Conservation (phyloP, 164 flowering plant species). For the Sedum album region DNA sequence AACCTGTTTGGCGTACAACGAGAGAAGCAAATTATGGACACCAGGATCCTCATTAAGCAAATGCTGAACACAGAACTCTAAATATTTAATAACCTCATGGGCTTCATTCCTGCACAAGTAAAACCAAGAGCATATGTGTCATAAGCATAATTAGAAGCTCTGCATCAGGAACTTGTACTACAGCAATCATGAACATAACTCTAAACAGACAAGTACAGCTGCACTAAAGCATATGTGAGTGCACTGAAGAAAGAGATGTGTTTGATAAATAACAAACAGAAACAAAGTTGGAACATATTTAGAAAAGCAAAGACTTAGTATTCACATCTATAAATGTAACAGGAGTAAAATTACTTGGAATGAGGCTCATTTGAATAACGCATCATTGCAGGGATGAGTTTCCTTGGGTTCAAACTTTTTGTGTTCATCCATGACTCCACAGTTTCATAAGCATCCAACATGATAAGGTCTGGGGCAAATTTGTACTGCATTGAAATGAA, state of each 20-base stretch:
- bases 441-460: conserved; percentile 99
- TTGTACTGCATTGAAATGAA: conserved; percentile 62
- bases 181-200: not conserved
- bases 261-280: not conserved
- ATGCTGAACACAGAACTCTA: conserved; percentile 89
- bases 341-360: conserved; percentile 58
- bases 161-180: not conserved
- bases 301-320: not conserved
- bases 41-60: conserved; percentile 98
- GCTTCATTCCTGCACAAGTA: conserved; percentile 80
- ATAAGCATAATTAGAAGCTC: too few species aligned
- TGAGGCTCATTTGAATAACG: conserved; percentile 99
- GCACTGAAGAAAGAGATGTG: not conserved
- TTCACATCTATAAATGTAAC: not conserved
- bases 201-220: not conserved
- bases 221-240: not conserved
- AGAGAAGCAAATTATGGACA: conserved; percentile 88
- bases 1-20: conserved; percentile 95
- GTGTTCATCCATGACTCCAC: conserved; percentile 95
- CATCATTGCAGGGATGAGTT: conserved; percentile 99
- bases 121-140: not conserved
- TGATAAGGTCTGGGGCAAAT: conserved; percentile 94
- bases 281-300: not conserved
- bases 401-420: conserved; percentile 79
- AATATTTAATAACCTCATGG: conserved; percentile 91